Conservation (phyloP, 176 grass and related monocot species). For the Eleusine coracana region DNA sequence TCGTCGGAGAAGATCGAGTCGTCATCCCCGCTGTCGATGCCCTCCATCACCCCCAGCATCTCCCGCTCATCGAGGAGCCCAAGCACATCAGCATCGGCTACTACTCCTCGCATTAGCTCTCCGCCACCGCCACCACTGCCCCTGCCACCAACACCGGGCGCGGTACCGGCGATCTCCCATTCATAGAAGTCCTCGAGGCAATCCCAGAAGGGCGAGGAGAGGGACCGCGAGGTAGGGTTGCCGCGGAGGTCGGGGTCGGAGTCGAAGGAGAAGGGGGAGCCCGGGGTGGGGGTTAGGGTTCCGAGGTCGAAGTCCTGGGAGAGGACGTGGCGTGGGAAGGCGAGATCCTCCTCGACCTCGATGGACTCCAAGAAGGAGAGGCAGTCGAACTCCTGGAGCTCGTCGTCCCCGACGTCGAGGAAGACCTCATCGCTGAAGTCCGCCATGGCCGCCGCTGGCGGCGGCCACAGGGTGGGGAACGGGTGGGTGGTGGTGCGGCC, state of each 20-base stretch:
- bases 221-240: conserved; percentile 37
- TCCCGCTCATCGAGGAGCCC: conserved; percentile 58
- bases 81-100: conserved; percentile 32
- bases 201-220: neutral
- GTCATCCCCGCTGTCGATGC: conserved; percentile 43
- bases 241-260: conserved; percentile 30
- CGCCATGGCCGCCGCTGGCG: conserved; percentile 45
- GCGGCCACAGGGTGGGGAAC: neutral
- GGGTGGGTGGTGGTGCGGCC: conserved; percentile 18
- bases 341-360: conserved; percentile 42
- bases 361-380: conserved; percentile 49
- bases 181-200: no score
- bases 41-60: conserved; percentile 60
- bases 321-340: conserved; percentile 21
- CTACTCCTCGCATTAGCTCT: neutral
- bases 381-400: conserved; percentile 37
- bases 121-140: neutral
- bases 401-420: conserved; percentile 59
- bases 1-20: conserved; percentile 61
- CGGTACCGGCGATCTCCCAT: conserved; percentile 43
- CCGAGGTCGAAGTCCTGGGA: conserved; percentile 34
- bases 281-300: conserved; percentile 35
- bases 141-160: neutral
- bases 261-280: conserved; percentile 46
- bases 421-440: conserved; percentile 57